Evolutionary conservation across 805 yeast species (phyloP), one percentile per base, ranked within the genome.

Genomic region (Sugiyamaella boreocaroliniensis): DNA sequence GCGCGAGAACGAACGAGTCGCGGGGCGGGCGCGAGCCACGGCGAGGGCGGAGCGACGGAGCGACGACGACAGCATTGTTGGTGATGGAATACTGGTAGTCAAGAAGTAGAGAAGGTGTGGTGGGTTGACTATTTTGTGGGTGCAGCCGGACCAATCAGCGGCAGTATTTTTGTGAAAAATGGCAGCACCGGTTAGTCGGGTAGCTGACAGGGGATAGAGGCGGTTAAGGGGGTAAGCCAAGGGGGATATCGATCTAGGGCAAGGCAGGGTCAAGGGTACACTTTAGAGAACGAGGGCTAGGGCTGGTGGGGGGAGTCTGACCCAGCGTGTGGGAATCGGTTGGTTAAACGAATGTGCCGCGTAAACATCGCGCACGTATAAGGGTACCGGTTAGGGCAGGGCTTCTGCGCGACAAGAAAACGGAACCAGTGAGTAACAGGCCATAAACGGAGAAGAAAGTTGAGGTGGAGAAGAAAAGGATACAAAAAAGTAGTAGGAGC

Each of bases 1-100:
- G 9, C 44, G 46, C 14, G 52, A 44, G 19, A 49, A 49, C 15
- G 47, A 26, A 14, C 52, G 47, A 8, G 37, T 22, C 18, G 43
- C 22, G 7, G 19, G 40, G 26, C 48, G 42, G n/a, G 52, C 40
- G 9, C 52, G 45, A 19, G 52, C 52, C 22, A 41, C 18, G 16
- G 47, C 51, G 16, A 44, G 11, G 26, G 46, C 19, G 19, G 48
- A 29, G 26, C 48, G 22, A 16, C 47, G 29, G 43, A 49, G 19
- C 43, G 48, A 15, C 4, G 48, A 45, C 29, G 48, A 34, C 19
- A 45, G 41, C 48, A 45, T 45, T 45, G 37, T 32, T 10, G 37
- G 11, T 32, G 37, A 11, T 32, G 37, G 37, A 14, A 10, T 32
- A 32, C n/a, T 32, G 37, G 37, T 10, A 32, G 4, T 32, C 37